Base-by-base conservation (phyloP, 1,139 yeast genomes). In the Nakaseomyces kungkrabaensis region DNA sequence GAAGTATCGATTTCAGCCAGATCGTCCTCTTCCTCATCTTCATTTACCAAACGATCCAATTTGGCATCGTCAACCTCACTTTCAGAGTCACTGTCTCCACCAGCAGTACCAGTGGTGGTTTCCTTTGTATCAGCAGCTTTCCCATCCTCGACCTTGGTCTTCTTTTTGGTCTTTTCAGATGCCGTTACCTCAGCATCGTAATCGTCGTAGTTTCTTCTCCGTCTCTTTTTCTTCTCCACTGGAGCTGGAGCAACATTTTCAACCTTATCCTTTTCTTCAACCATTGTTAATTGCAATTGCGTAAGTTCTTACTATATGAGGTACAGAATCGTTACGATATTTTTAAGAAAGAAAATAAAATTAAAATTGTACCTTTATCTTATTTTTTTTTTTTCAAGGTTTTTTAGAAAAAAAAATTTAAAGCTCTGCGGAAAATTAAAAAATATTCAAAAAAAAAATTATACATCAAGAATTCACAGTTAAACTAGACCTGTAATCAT, bases 1-100 rank as follows among this genome's bases (percentile, higher is more conserved):
- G 90, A 72, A 42, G 84, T 75, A 63, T 89, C 96, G 59, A 90
- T 87, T 67, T 86, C 96, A 17, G 78, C 78, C 59, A 88, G 73
- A 59, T 85, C 94, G 60, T 87, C 95, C 43, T 86, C 95, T 38
- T 82, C 94, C 37, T 73, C 79, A n/a, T 75, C 78, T 42, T 74
- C 82, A 34, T 73, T 76, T 36, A 67, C 66, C 37, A 68, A 49
- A 46, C 64, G 72, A 45, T 74, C 78, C 36, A 62, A 61, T 57
- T 59, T 78, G 38, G 75, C 83, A 48, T 79, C 84, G 45, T 78
- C 82, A n/a, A 75, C 74, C 3, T 77, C 84, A 3, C 72, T 77
- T 3, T 75, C 82, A 10, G 72, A 78, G 8, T 70, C 76, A 1
- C 66, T 69, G 3, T 46, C 54, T 3, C 75, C 82, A 3, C 71